Conservation (phyloP, 2,329 filamentous ascomycete species). For the Sporothrix curviconia region DNA sequence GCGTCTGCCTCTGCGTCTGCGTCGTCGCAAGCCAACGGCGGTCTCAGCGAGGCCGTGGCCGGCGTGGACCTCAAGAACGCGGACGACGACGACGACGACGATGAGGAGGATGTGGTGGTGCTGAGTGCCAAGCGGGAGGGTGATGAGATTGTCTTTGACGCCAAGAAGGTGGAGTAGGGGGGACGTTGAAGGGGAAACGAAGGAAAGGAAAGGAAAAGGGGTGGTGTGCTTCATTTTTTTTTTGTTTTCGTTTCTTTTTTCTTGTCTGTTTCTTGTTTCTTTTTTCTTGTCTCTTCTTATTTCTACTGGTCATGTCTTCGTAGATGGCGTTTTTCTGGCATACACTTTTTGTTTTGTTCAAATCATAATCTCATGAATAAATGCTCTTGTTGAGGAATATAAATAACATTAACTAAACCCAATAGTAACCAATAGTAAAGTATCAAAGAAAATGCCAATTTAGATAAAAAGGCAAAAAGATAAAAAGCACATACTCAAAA, state of each 20-base stretch:
- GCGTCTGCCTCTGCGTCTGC: neutral
- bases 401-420: too few species aligned
- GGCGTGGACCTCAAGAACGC: neutral
- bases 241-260: neutral
- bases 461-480: too few species aligned
- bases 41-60: constrained; percentile 9
- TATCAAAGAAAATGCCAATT: too few species aligned
- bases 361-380: too few species aligned
- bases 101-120: neutral
- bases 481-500: too few species aligned
- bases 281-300: neutral
- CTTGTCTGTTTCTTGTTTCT: neutral
- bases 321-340: too few species aligned
- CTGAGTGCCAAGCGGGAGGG: neutral
- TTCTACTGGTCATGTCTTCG: neutral
- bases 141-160: constrained; percentile 1
- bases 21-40: neutral
- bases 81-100: neutral
- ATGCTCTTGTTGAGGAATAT: too few species aligned
- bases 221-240: neutral
- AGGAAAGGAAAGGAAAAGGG: too few species aligned
- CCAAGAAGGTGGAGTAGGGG: neutral
- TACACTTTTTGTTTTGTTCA: too few species aligned
- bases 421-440: too few species aligned
- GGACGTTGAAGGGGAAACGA: too few species aligned